Base-by-base conservation (phyloP, 2,329 filamentous ascomycete genomes). In the Clarireedia paspali region DNA sequence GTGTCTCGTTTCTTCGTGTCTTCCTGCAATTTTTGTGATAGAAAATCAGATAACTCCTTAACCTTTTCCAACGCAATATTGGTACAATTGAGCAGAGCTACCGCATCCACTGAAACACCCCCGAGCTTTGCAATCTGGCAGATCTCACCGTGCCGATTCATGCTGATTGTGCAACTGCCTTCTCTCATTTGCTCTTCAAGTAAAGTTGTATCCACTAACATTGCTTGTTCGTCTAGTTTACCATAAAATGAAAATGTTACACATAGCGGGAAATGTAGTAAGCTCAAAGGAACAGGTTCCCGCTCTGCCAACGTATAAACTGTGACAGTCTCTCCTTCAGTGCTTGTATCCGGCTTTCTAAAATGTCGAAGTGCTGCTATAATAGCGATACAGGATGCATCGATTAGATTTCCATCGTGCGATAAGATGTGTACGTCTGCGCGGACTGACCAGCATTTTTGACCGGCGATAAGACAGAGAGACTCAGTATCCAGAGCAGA, bases 401-500 rank as follows among this genome's bases (percentile, higher is more conserved):
- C 92, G 38, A 94, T 83, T 44, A 99, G 77, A 64, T 91, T 92
- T 53, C 94, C 94, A 70, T 97, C 92, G 69, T 91, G 89, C 50
- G 90, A 87, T 47, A 97, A 80, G 47, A 97, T 84, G 72, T 99
- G 94, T 23, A 97, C 82, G 70, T 97, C 92, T 20, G 89, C 91
- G 57, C 92, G 85, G 60, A 99, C 80, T 59, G 87, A 87, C 84
- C 94, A 99, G 75, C 89, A 94, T 72, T 95, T 96, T 58, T 88
- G 79, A 6, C 89, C 91, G 10, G 94, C 91, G 27, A 96, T 79
- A 23, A 99, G 89, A 71, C 94, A 99, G 46, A 99, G 80, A 4
- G 91, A 96, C 73, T 99, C 94, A 36, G 91, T 96, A 71, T 97
- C 92, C 42, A 99, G 82, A 6, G 94, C 92, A 64, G 88, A 88